These are phyloP conservation scores for Fusarium sp. DNA, from an alignment of 2,329 filamentous ascomycete species.

Conservation along the genomic window DNA sequence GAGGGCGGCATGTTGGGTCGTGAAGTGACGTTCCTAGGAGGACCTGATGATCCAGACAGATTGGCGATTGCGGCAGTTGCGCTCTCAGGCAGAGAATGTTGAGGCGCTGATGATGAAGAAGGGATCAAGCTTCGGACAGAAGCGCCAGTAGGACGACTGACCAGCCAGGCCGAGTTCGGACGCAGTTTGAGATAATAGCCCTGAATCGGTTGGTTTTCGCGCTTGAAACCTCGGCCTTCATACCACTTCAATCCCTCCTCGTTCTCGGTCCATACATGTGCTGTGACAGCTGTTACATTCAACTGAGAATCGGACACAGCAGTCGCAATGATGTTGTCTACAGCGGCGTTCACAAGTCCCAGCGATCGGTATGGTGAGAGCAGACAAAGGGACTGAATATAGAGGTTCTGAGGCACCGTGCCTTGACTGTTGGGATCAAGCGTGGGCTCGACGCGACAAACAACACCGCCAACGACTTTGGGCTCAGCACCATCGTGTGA, in stretches of 20 bases:
- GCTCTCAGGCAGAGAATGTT: slow-evolving; percentile 40
- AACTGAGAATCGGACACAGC: slow-evolving; percentile 53
- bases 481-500: slow-evolving; percentile 56
- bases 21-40: slow-evolving; percentile 39
- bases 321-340: slow-evolving; percentile 64
- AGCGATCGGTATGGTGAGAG: slow-evolving; percentile 72
- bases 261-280: slow-evolving; percentile 77
- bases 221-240: slow-evolving; percentile 66
- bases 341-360: slow-evolving; percentile 68
- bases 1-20: slow-evolving; percentile 45
- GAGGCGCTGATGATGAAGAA: slow-evolving; percentile 34
- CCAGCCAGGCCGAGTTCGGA: slow-evolving; percentile 72
- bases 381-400: slow-evolving; percentile 74
- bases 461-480: slow-evolving; percentile 71
- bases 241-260: slow-evolving; percentile 74
- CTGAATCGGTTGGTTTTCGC: slow-evolving; percentile 60
- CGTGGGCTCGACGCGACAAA: slow-evolving; percentile 69
- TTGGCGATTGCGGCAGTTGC: slow-evolving; percentile 52
- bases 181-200: slow-evolving; percentile 73
- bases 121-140: slow-evolving; percentile 43
- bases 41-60: slow-evolving; percentile 47
- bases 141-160: slow-evolving; percentile 60
- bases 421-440: slow-evolving; percentile 30
- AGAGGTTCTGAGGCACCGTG: slow-evolving; percentile 62
- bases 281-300: slow-evolving; percentile 64